A percentile compares a stretch with the other conserved stretches of the same genome.
Conservation (phyloP, 768 basidiomycete species). For the Chalciporus sphaerocephalus region DNA sequence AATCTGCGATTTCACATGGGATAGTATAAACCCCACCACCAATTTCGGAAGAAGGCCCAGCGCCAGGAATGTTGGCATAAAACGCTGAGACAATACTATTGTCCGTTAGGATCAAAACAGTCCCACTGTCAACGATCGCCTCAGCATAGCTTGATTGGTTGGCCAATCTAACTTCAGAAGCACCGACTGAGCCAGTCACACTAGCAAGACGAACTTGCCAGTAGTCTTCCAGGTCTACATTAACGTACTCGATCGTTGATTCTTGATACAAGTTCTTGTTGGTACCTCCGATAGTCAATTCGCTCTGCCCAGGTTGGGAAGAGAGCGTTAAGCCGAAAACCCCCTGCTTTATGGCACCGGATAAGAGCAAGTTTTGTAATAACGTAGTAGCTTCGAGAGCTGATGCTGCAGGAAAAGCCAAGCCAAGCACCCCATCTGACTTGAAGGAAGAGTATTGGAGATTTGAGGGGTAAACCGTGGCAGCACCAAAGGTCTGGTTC, state of each 20-base stretch:
- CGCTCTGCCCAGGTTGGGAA: conserved; percentile 36
- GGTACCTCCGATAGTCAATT: conserved; percentile 54
- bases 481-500: conserved; percentile 42
- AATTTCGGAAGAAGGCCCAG: conserved; percentile 20
- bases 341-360: conserved; percentile 30
- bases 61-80: conserved; percentile 31
- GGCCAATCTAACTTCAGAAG: conserved; percentile 23
- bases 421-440: conserved; percentile 42
- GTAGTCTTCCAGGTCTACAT: conserved; percentile 31
- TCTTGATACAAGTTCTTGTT: conserved; percentile 45
- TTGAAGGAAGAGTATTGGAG: conserved; percentile 24
- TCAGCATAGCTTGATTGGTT: conserved; percentile 16
- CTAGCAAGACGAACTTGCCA: conserved; percentile 37
- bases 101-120: conserved; percentile 26
- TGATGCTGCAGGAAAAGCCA: conserved; percentile 40
- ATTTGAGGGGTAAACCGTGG: conserved; percentile 34
- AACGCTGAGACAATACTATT: conserved; percentile 22
- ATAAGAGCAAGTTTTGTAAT: conserved; percentile 44
- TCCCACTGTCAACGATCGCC: conserved; percentile 36
- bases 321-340: conserved; percentile 50
- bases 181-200: conserved; percentile 18
- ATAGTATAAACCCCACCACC: conserved; percentile 36
- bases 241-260: conserved; percentile 34
- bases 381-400: conserved; percentile 33
- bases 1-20: too few species aligned